Percentiles rank a stretch among this genome's conserved stretches.
These are phyloP conservation scores for Neurospora sp. DNA, from an alignment of 2,329 filamentous ascomycete genomes.

Conservation along the genomic window DNA sequence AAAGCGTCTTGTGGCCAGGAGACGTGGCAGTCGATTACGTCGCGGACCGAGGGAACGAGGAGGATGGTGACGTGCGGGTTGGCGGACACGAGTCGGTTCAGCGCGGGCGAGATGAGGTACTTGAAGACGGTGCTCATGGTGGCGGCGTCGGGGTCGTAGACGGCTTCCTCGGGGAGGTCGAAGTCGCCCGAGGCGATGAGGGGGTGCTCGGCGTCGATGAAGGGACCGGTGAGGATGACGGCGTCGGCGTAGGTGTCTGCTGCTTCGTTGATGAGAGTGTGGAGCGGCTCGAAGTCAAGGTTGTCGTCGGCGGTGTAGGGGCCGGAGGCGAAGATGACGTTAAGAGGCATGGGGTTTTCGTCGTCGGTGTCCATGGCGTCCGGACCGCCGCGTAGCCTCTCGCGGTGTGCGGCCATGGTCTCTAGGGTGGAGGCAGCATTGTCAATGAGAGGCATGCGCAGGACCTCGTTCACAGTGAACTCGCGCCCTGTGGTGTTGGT, in stretches of 20 bases:
- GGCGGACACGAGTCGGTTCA: slow-evolving; percentile 59
- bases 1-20: slow-evolving; percentile 68
- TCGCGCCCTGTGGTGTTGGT: slow-evolving; percentile 79
- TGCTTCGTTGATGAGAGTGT: slow-evolving; percentile 70
- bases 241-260: slow-evolving; percentile 66
- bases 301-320: slow-evolving; percentile 92
- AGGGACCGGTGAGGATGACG: slow-evolving; percentile 74
- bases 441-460: slow-evolving; percentile 65
- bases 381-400: slow-evolving; percentile 55
- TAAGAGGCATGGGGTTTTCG: slow-evolving; percentile 54
- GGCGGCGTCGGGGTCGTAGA: slow-evolving; percentile 63
- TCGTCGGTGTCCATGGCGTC: slow-evolving; percentile 53
- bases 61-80: slow-evolving; percentile 75
- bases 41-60: slow-evolving; percentile 73
- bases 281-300: slow-evolving; percentile 79
- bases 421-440: slow-evolving; percentile 60
- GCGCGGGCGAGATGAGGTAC: slow-evolving; percentile 62
- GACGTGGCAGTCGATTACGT: slow-evolving; percentile 72
- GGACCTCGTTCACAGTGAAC: slow-evolving; percentile 69
- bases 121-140: slow-evolving; percentile 79
- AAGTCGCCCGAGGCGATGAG: slow-evolving; percentile 73
- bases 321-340: slow-evolving; percentile 68
- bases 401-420: slow-evolving; percentile 57
- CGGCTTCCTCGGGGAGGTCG: slow-evolving; percentile 58
- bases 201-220: slow-evolving; percentile 86